Evolutionary conservation across 2,329 filamentous ascomycete species (phyloP).

Genomic region (Triangularia verruculosa): DNA sequence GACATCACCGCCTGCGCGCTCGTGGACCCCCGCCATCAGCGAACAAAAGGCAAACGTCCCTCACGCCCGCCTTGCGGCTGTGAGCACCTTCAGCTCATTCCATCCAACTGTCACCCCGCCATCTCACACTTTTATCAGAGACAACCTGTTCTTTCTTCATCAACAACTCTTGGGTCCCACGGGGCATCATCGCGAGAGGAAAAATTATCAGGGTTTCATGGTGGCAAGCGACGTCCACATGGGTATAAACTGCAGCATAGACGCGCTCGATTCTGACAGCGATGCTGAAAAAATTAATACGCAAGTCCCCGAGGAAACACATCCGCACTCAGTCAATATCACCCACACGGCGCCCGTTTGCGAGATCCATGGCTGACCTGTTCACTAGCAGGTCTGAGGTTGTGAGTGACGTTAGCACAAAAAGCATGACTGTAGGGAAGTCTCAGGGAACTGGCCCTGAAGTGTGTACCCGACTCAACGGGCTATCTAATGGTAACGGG

Average conservation of each 20-base stretch:
- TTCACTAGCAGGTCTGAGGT: slow-evolving; percentile 16
- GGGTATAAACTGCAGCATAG: slow-evolving; percentile 14
- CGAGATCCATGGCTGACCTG: slow-evolving; percentile 18
- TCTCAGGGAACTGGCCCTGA: not conserved
- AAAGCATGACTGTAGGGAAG: not conserved
- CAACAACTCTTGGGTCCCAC: not conserved
- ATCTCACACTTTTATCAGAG: not conserved
- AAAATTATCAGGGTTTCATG: not conserved
- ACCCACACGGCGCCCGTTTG: slow-evolving; percentile 8
- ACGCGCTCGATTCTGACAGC: slow-evolving; percentile 4
- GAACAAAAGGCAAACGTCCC: not conserved
- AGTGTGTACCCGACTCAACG: not conserved
- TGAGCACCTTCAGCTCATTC: not conserved
- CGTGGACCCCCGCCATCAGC: not conserved
- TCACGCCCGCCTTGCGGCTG: not conserved
- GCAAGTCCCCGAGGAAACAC: slow-evolving; percentile 19
- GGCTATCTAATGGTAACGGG: not conserved
- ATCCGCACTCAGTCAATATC: slow-evolving; percentile 22
- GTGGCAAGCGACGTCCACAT: slow-evolving; percentile 5
- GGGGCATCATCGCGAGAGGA: not conserved
- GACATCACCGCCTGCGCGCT: slow-evolving; percentile 1
- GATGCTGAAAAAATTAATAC: slow-evolving; percentile 18
- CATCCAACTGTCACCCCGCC: not conserved
- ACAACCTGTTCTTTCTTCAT: not conserved
- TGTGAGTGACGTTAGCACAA: not conserved